These are phyloP conservation scores for Aspergillus carlsbadensis DNA, from an alignment of 495 filamentous ascomycete species.

Conservation along the genomic window DNA sequence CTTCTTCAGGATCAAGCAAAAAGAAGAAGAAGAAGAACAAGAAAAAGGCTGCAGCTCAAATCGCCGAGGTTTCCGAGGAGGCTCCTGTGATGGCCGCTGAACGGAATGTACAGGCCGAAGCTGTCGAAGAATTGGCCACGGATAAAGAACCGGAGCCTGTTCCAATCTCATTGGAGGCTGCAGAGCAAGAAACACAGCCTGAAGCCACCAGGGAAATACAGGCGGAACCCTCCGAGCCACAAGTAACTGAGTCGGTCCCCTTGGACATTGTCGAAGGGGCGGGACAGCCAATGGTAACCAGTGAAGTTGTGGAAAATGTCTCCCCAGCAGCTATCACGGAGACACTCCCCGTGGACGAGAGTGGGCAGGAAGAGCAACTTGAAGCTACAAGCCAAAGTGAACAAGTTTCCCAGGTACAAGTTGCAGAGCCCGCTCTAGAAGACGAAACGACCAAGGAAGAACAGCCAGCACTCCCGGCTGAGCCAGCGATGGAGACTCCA, in stretches of 20 bases:
- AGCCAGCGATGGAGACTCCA: background rate
- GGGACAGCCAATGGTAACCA: background rate
- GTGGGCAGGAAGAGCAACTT: background rate
- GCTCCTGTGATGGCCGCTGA: background rate
- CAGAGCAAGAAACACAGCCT: too few relatives aligned
- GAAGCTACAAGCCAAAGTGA: background rate
- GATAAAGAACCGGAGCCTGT: too few relatives aligned
- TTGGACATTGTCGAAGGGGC: background rate
- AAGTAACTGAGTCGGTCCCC: background rate
- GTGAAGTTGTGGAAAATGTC: background rate
- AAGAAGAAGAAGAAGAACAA: constrained; percentile 29
- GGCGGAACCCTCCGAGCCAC: background rate
- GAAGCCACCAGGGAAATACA: background rate
- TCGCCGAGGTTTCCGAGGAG: background rate
- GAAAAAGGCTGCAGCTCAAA: background rate
- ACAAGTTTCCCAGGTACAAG: background rate
- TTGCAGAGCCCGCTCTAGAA: background rate
- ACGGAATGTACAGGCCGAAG: background rate
- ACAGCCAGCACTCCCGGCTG: constrained; percentile 9
- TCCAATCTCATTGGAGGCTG: too few relatives aligned
- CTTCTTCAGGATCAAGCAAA: constrained; percentile 24
- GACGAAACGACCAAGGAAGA: constrained; percentile 2
- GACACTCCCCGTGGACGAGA: too few relatives aligned
- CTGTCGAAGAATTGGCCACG: background rate
- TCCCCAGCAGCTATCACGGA: too few relatives aligned